Conservation (phyloP, 768 basidiomycete genomes). For the Amanita inopinata region DNA sequence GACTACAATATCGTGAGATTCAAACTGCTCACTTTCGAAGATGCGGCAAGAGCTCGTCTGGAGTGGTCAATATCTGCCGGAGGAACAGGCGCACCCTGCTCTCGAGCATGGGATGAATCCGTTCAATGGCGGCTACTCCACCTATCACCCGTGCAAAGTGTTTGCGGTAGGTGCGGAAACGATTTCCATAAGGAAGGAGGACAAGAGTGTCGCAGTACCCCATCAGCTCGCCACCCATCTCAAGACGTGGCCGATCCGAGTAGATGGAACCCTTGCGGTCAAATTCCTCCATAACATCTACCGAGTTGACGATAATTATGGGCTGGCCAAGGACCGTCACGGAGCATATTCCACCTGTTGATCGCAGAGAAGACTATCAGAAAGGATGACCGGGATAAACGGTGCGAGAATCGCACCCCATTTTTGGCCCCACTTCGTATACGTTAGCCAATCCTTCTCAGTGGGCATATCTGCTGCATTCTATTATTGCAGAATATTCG, state of each 20-base stretch:
- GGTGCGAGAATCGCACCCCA: slow-evolving; percentile 27
- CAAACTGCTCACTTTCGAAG: not conserved
- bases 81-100: not conserved
- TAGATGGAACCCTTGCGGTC: slow-evolving; percentile 39
- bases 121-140: not conserved
- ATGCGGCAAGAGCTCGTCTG: not conserved
- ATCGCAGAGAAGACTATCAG: not conserved
- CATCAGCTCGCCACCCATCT: slow-evolving; percentile 42
- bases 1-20: not conserved
- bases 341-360: slow-evolving; percentile 26
- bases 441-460: slow-evolving; percentile 36
- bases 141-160: not conserved
- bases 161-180: not conserved
- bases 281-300: slow-evolving; percentile 32
- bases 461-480: slow-evolving; percentile 39
- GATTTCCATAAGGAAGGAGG: slow-evolving; percentile 24
- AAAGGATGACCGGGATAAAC: not conserved
- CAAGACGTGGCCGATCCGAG: slow-evolving; percentile 36
- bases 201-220: slow-evolving; percentile 41
- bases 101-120: not conserved
- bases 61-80: not conserved
- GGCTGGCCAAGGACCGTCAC: slow-evolving; percentile 31
- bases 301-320: slow-evolving; percentile 39
- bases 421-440: slow-evolving; percentile 41
- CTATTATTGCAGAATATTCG: slow-evolving; percentile 16